Evolutionary conservation across 2,329 filamentous ascomycete species (phyloP).

Genomic region (Sarocladium kiliense): DNA sequence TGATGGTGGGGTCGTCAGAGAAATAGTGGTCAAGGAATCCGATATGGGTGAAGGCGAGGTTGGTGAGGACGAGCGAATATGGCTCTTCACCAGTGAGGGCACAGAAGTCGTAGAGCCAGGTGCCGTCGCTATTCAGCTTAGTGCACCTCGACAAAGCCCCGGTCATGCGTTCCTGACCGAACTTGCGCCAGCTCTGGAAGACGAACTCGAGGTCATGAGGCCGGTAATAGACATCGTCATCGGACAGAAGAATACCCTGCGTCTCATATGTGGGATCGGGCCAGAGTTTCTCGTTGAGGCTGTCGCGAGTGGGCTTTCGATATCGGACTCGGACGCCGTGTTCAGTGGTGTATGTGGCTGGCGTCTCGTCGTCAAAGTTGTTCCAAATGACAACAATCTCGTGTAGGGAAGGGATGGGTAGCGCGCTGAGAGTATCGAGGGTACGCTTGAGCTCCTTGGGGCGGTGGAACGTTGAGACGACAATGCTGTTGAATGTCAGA

Average conservation of each 20-base stretch:
- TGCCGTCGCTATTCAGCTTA: conserved; percentile 10
- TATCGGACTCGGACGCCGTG: conserved; percentile 21
- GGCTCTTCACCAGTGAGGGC: conserved; percentile 5
- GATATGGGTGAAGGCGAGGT: conserved; percentile 17
- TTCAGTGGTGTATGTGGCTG: conserved; percentile 15
- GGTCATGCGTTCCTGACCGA: conserved; percentile 15
- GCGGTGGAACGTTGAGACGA: conserved; percentile 20
- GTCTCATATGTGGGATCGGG: conserved; percentile 19
- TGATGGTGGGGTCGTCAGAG: conserved; percentile 12
- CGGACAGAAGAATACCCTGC: conserved; percentile 19
- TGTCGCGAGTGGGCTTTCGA: conserved; percentile 17
- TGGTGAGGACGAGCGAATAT: conserved; percentile 17
- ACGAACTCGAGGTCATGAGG: conserved; percentile 20
- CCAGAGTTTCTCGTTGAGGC: conserved; percentile 20
- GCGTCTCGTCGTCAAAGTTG: conserved; percentile 18
- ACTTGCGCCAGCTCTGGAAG: conserved; percentile 21
- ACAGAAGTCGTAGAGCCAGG: conserved; percentile 15
- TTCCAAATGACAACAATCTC: conserved; percentile 24
- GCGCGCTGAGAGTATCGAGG: conserved; percentile 15
- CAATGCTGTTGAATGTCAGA: conserved; percentile 15
- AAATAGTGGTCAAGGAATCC: conserved; percentile 17
- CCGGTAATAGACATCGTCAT: conserved; percentile 22
- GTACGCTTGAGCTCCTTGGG: conserved; percentile 20
- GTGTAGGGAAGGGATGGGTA: conserved; percentile 20
- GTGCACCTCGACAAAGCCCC: conserved; percentile 16